These are phyloP conservation scores for Aureobasidium sp. DNA, from an alignment of 2,329 filamentous ascomycete genomes.

Conservation along the genomic window DNA sequence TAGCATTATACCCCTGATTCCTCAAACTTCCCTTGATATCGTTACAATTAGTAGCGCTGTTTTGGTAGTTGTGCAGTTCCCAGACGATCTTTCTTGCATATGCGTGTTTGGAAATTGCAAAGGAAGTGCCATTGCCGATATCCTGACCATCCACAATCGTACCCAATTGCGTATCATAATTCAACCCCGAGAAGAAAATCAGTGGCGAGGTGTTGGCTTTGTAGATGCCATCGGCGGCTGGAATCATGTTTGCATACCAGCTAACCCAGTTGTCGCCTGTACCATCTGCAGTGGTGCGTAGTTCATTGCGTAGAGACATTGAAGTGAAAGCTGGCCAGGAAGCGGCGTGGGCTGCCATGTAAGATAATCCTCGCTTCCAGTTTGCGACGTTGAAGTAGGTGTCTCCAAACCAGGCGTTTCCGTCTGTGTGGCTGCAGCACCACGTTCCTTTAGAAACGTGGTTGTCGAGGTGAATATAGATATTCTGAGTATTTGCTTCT, in stretches of 20 bases:
- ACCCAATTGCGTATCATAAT: conserved; percentile 47
- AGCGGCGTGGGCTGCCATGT: conserved; percentile 48
- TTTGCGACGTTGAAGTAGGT: conserved; percentile 48
- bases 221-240: conserved; percentile 45
- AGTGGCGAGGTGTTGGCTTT: conserved; percentile 42
- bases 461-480: conserved; percentile 55
- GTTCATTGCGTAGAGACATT: conserved; percentile 48
- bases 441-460: conserved; percentile 49
- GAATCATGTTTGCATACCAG: conserved; percentile 45
- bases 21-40: conserved; percentile 40
- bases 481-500: conserved; percentile 40
- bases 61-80: conserved; percentile 55
- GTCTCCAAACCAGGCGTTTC: conserved; percentile 43
- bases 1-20: conserved; percentile 45
- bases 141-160: conserved; percentile 43
- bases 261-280: conserved; percentile 45
- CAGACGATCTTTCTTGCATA: conserved; percentile 49
- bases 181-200: conserved; percentile 52
- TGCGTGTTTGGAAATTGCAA: conserved; percentile 38
- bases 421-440: conserved; percentile 45
- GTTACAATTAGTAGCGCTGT: conserved; percentile 39
- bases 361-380: conserved; percentile 51
- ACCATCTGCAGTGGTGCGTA: conserved; percentile 31
- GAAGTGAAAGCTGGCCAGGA: conserved; percentile 40
- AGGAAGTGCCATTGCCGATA: conserved; percentile 41